Conservation (phyloP, 306 rosid species). For the Quercus alba region DNA sequence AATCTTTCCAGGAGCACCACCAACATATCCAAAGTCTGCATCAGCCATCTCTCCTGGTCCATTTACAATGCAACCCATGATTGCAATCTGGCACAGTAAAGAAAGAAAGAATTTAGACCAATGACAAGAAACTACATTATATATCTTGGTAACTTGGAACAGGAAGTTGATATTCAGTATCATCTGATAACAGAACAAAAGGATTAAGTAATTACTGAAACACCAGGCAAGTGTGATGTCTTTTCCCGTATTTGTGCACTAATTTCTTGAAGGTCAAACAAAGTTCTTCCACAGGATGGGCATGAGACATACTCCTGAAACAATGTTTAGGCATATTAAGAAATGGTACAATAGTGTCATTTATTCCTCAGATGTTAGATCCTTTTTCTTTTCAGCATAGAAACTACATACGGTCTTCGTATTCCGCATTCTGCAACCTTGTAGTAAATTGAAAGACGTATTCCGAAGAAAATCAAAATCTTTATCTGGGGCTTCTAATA, state of each 20-base stretch:
- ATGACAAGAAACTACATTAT: neutral
- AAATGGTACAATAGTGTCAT: neutral
- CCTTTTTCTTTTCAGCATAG: neutral
- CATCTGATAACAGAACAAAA: neutral
- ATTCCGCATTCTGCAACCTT: slow-evolving; percentile 99
- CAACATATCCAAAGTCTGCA: slow-evolving; percentile 98
- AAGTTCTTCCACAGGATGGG: slow-evolving; percentile 99
- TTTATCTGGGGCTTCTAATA: slow-evolving; percentile 76
- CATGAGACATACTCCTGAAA: slow-evolving; percentile 97
- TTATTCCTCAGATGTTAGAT: neutral
- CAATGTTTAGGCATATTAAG: slow-evolving; percentile 14
- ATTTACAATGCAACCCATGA: slow-evolving; percentile 99
- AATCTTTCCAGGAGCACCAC: slow-evolving; percentile 97
- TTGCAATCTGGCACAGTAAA: slow-evolving; percentile 69
- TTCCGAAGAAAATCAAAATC: slow-evolving; percentile 86
- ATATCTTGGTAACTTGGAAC: neutral
- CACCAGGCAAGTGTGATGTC: slow-evolving; percentile 95
- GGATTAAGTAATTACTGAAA: slow-evolving; percentile 55
- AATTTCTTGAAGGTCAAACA: slow-evolving; percentile 95
- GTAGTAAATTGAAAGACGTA: slow-evolving; percentile 94
- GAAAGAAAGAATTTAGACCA: neutral
- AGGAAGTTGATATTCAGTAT: slow-evolving; percentile 1
- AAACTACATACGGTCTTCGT: slow-evolving; percentile 77
- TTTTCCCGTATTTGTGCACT: slow-evolving; percentile 93
- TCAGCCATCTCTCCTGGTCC: slow-evolving; percentile 99